Percentiles rank a stretch among this genome's conserved stretches.
phyloP scores from a whole-genome alignment of 1,284 basidiomycete species.

The Coniophora puteana region DNA sequence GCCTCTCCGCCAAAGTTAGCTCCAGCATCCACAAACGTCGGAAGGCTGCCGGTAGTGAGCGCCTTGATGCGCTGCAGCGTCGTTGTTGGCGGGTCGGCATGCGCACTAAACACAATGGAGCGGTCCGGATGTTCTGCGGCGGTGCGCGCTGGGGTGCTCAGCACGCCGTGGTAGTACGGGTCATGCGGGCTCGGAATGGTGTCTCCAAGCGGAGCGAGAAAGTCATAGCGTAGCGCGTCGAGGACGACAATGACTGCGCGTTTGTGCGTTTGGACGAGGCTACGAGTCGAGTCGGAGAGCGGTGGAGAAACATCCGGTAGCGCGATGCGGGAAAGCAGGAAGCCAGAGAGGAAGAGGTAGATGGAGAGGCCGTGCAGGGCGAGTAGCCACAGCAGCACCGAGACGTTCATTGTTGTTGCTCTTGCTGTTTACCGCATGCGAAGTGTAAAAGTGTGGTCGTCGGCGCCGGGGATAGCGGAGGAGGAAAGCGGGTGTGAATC shows the following conservation, averaged over 20 bases:
- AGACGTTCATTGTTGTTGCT: no score
- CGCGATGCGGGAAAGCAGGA: conserved; percentile 81
- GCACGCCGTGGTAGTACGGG: conserved; percentile 77
- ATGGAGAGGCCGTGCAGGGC: conserved; percentile 59
- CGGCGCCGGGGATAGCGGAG: no score
- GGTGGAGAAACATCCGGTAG: conserved; percentile 60
- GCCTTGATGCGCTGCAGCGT: conserved; percentile 96
- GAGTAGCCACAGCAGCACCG: conserved; percentile 61
- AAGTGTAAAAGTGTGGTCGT: no score
- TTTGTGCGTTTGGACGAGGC: conserved; percentile 62
- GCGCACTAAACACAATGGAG: conserved; percentile 86
- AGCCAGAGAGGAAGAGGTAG: conserved; percentile 85
- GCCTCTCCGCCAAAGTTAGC: conserved; percentile 88
- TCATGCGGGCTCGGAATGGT: conserved; percentile 57
- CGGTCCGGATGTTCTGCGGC: conserved; percentile 56
- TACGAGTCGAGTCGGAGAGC: conserved; percentile 39
- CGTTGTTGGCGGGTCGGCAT: conserved; percentile 93
- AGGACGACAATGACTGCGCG: conserved; percentile 86
- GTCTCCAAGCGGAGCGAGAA: conserved; percentile 80
- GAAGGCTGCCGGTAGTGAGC: conserved; percentile 91
- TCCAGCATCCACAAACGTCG: conserved; percentile 94
- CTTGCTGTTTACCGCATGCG: no score
- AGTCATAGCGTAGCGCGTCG: conserved; percentile 94
- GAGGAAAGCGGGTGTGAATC: no score
- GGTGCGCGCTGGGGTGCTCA: conserved; percentile 77